Conservation (phyloP, 371 early-diverging fungal genomes). For the Mortierella sp. region DNA sequence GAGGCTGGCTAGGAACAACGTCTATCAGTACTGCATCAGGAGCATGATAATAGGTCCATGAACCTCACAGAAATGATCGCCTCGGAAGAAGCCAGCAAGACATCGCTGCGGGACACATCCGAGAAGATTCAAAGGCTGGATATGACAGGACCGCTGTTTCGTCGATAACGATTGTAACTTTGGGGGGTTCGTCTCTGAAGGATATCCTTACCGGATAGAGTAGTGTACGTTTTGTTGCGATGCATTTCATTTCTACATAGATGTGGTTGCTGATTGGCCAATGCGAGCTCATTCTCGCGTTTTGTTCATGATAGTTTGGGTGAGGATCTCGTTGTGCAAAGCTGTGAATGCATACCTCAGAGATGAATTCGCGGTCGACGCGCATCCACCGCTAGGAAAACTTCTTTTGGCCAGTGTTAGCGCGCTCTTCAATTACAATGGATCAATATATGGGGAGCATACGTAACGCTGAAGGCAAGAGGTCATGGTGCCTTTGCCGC, state of each 20-base stretch:
- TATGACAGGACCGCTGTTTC: slow-evolving; percentile 20
- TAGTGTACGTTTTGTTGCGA: slow-evolving; percentile 12
- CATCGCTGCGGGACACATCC: no score
- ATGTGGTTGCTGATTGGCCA: not conserved
- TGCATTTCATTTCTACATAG: not conserved
- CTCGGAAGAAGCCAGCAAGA: no score
- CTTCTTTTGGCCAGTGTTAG: slow-evolving; percentile 82
- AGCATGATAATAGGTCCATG: no score
- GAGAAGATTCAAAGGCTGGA: not conserved
- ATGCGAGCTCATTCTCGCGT: no score
- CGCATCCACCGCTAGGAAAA: slow-evolving; percentile 99
- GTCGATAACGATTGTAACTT: slow-evolving; percentile 1
- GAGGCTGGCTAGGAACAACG: slow-evolving; percentile 2
- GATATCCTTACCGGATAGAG: slow-evolving; percentile 29
- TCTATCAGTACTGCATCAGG: not conserved
- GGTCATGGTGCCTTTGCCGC: slow-evolving; percentile 26
- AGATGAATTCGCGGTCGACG: slow-evolving; percentile 96
- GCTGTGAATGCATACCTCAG: slow-evolving; percentile 73
- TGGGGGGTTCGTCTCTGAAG: slow-evolving; percentile 22
- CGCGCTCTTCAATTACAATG: slow-evolving; percentile 4
- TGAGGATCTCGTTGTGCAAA: slow-evolving; percentile 16
- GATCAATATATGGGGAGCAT: slow-evolving; percentile 16
- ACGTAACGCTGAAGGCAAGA: slow-evolving; percentile 16
- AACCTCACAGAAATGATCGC: no score
- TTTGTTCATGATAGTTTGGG: slow-evolving; percentile 20